Evolutionary conservation across 1,139 yeast species (phyloP).

Genomic region (Scheffersomyces illinoinensis): DNA sequence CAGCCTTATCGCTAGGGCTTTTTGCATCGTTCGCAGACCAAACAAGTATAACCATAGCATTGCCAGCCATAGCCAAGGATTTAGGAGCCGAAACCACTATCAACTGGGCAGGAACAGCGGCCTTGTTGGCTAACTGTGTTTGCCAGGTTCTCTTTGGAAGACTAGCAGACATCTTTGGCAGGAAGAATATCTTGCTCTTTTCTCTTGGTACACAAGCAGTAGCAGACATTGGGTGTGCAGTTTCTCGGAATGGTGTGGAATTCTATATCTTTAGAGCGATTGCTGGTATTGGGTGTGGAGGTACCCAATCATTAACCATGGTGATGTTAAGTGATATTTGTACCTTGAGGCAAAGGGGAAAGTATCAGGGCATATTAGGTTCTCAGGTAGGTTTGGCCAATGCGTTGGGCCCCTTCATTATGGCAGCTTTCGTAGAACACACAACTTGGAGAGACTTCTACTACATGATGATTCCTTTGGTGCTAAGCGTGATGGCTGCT

Average conservation of each 20-base stretch:
- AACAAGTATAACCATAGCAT: conserved; percentile 42
- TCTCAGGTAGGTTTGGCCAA: conserved; percentile 21
- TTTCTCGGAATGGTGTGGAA: conserved; percentile 18
- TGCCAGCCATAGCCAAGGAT: conserved; percentile 36
- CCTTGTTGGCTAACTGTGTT: conserved; percentile 45
- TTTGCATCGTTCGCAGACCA: conserved; percentile 41
- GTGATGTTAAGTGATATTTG: conserved; percentile 23
- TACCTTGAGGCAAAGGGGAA: conserved; percentile 21
- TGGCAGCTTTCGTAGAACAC: conserved; percentile 19
- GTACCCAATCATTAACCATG: conserved; percentile 20
- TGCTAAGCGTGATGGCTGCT: conserved; percentile 12
- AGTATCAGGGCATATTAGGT: conserved; percentile 23
- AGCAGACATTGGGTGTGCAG: conserved; percentile 20
- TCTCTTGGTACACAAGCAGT: conserved; percentile 15
- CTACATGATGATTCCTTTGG: conserved; percentile 20
- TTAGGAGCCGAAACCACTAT: conserved; percentile 38
- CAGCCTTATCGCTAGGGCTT: conserved; percentile 27
- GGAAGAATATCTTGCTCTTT: conserved; percentile 17
- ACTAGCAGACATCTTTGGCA: conserved; percentile 26
- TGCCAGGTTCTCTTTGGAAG: conserved; percentile 49
- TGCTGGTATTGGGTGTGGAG: conserved; percentile 23
- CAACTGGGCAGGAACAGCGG: conserved; percentile 56
- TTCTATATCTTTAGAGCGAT: conserved; percentile 21
- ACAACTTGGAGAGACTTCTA: conserved; percentile 21
- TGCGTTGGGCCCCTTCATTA: conserved; percentile 20